These are phyloP conservation scores for Amaranthus cruentus DNA, from an alignment of 148 eudicot genomes.

Conservation along the genomic window DNA sequence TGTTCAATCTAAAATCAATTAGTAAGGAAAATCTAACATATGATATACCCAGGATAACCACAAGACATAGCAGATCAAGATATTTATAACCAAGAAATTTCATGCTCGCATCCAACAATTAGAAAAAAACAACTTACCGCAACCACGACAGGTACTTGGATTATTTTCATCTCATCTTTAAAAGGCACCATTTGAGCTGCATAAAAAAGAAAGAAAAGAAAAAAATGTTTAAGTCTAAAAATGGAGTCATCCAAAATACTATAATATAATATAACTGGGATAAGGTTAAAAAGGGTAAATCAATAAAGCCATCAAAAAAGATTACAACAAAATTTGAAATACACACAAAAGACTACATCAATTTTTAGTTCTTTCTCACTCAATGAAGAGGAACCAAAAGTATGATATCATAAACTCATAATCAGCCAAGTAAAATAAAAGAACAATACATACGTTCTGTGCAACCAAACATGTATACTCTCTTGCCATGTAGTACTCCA, in stretches of 20 bases:
- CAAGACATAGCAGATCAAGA: not conserved
- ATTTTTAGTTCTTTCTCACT: not conserved
- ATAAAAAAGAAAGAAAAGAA: constrained; percentile 16
- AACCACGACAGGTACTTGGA: constrained; percentile 77
- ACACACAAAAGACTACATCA: not conserved
- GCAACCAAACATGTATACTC: constrained; percentile 83
- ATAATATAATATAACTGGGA: not conserved
- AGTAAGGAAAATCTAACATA: not conserved
- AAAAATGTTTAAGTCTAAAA: constrained; percentile 10
- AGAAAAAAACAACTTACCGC: constrained; percentile 59
- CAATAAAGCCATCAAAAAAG: not conserved
- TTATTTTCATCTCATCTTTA: constrained; percentile 53
- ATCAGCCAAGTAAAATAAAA: not conserved
- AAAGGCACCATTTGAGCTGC: constrained; percentile 90
- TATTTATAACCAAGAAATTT: not conserved
- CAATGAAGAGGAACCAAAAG: not conserved
- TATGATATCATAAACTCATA: not conserved
- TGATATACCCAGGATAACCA: not conserved
- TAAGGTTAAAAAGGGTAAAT: not conserved
- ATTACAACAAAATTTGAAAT: not conserved
- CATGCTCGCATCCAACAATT: not conserved
- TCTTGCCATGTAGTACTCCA: constrained; percentile 68
- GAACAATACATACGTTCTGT: constrained; percentile 72
- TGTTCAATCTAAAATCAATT: not conserved
- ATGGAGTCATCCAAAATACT: not conserved